Base-by-base conservation (phyloP, 345 rosid genomes). In the Kandelia obovata region DNA sequence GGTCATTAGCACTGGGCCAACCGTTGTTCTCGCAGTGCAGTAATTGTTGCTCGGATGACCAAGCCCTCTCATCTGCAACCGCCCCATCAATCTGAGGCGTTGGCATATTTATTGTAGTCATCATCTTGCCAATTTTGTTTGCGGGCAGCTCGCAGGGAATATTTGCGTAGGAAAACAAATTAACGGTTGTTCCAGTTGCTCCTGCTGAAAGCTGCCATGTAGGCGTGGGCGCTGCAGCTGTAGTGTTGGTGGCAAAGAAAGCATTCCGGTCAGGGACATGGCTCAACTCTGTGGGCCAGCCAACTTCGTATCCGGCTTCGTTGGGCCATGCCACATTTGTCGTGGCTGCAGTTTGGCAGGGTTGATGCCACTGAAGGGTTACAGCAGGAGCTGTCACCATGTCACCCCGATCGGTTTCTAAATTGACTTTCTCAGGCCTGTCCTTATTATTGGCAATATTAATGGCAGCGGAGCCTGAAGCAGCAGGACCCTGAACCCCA, bases 41-140 rank as follows among this genome's bases (percentile, higher is more conserved):
- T 62, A 80, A 67, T 61, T 79, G 83, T 25, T 68, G 82, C 59
- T 84, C 82, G 0, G 78, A 23, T 27, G 78, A 56, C 81, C 85
- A 77, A 47, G 65, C 68, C 27, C 69, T 65, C 53, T 13, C 19
- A 43, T 73, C 78, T 19, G 66, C 71, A 30, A 72, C 30, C 30
- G 76, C 30, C 31, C 46, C 75, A 67, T 83, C 77, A 26, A 74
- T 74, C 56, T 71, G 82, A 60, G 77, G 19, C 52, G 67, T n/a
- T 1, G 73, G 72, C 66, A 68, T 55, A 70, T 57, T 64, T 43
- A 56, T 30, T 13, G 55, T 21, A 30, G 49, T 43, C 49, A 16
- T 59, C 26, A 27, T 28, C 58, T 34, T 62, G 26, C 53, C 37
- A 30, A 34, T 62, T 43, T 31, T 65, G 53, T 43, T 62, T 31